Base-by-base conservation (phyloP, 2,329 filamentous ascomycete species). In the Aspergillus sp. region DNA sequence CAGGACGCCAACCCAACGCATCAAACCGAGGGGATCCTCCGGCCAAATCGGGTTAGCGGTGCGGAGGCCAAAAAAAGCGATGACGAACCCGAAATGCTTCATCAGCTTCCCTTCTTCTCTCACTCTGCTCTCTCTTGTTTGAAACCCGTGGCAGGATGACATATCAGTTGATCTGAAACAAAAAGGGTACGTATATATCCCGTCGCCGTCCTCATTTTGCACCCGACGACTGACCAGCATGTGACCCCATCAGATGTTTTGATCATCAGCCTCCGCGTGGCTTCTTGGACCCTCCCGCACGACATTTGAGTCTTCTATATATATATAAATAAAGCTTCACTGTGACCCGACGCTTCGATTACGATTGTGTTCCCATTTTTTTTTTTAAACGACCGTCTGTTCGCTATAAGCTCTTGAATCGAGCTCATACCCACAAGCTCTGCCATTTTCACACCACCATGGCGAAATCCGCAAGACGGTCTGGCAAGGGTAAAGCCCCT, bases 381-480 rank as follows among this genome's bases (percentile, higher is more conserved):
- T 13, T 6, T 20, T 33, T 33, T 33, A n/a, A 20, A 24, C 40
- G 11, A 33, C 19, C 12, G 5, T 5, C 19, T 6, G 12, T 13
- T 41, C 24, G 24, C 19, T 51, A 13, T 13, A n/a, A 20, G 11
- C 8, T n/a, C 7, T 11, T 11, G 6, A n/a, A 37, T 6, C 34
- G 15, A 30, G 15, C 39, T n/a, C 8, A 37, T 13, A 15, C 22
- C 22, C 40, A 11, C 17, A 48, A 24, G 2, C 9, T 13, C 27
- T 48, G 11, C 13, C 6, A 47, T n/a, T n/a, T 22, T 33, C 45
- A 2, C 13, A 8, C 9, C 57, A 65, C 40, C n/a, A 75, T 76
- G 74, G 66, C 71, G 17, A 77, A 75, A 63, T 66, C 73, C 30
- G 65, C 71, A 19, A 66, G 67, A 58, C 68, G 70, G 34, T 61